Base-by-base conservation (phyloP, 176 grass and related monocot species). In the Paspalum vaginatum region DNA sequence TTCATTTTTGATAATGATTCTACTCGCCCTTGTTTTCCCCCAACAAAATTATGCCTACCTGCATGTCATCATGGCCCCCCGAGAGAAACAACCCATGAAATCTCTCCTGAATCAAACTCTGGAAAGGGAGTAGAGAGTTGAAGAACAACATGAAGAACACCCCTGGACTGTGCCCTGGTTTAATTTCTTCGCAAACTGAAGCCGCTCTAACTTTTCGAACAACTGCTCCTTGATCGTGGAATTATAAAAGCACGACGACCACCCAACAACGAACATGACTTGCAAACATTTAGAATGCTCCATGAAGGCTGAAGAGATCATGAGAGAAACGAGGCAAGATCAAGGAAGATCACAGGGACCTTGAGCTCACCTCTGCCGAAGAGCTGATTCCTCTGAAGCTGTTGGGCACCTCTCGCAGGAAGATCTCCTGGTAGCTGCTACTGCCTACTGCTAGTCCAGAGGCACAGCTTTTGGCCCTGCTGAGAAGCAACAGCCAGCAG, bases 291-390 rank as follows among this genome's bases (percentile, higher is more conserved):
- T 4, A 47, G 20, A 66, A 65, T 79, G 75, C 24, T 63, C 20
- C 67, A 72, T 40, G 65, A 72, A 77, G 54, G 27, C 11, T 13
- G 6, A 77, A 82, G 56, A 69, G 74, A 76, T 37, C 87, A 85
- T 57, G 55, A 41, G 65, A 21, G 21, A 81, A 51, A 10, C 45
- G 9, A 37, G 46, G 24, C 26, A 68, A 63, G 55, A 81, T 16
- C 18, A 57, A 43, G 65, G 37, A 68, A 83, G 61, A 76, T 76
- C 61, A 76, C 21, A 81, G 26, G 83, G 56, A 58, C 50, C 51
- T 51, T 81, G 44, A 69, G 87, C 83, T 81, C 78, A 89, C 87
- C 83, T 89, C 61, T 72, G 40, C 41, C 54, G 50, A 53, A 50
- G 18, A 60, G 37, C 44, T 74, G 66, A 53, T 59, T 73, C 43